Evolutionary conservation across 257 asterid species (phyloP), one percentile per base, ranked within the genome.

Genomic region (Przewalskia tangutica): DNA sequence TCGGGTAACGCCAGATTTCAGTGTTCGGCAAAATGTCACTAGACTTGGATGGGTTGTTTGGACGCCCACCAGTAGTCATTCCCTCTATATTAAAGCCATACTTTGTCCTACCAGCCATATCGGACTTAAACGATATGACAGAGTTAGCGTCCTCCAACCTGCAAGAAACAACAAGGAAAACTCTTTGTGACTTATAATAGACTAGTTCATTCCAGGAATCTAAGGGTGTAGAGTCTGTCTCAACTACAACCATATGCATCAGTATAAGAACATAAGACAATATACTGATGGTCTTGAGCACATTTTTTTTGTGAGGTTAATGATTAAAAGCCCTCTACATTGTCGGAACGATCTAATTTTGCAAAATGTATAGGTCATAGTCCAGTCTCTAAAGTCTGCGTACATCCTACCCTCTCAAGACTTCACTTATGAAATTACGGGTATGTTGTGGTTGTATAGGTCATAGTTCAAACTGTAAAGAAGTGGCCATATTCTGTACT

Each of bases 81-180:
- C 93, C 94, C 83, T 91, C 99, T 82, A 95, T 50, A 56, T 93
- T 88, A 84, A 95, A 95, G 8, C 89, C 95, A 58, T 84, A 83
- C 83, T 89, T 91, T 65, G 84, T 86, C 83, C 82, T 87, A 77
- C 90, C 93, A 80, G 93, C 91, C 98, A 91, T 93, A 7, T 94
- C 98, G 4, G 97, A 89, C 86, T 83, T 84, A 84, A 85, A 92
- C 55, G 97, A 89, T 70, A 80, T 64, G 55, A 77, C 79, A 34
- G 91, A 91, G 82, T 89, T 93, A 82, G 85, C 84, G 62, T 92
- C 92, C 38, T 89, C 94, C 87, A 94, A 89, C 89, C 99, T 95
- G 82, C 81, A 82, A 83, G 3, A 67, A 75, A 59, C 13, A 48
- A 40, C 56, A 82, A 62, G 71, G 56, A 68, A 79, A 77, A 14